phyloP scores from a whole-genome alignment of 2,329 filamentous ascomycete species.

The Ophiostoma pallidulum region DNA sequence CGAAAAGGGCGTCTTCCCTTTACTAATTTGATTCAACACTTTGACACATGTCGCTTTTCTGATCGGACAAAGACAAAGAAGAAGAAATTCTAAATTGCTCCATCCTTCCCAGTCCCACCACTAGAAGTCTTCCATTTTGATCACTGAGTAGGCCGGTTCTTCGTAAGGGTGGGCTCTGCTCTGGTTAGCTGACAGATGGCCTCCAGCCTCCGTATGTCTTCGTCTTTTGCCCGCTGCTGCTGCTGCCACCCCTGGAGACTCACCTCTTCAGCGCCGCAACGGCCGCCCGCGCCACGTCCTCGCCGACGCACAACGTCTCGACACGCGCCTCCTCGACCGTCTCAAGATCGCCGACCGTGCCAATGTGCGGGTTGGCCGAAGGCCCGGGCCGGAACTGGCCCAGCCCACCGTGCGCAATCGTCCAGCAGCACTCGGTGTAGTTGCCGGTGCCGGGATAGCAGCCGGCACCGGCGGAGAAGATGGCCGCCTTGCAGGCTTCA shows the following conservation, averaged over 20 bases:
- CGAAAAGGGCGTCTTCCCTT: no score
- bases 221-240: no score
- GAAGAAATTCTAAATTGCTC: no score
- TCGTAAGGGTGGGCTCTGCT: conserved; percentile 43
- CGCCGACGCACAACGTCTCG: conserved; percentile 53
- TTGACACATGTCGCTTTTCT: no score
- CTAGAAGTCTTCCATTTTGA: conserved; percentile 39
- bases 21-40: conserved; percentile 7
- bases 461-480: conserved; percentile 51
- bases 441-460: conserved; percentile 36
- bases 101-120: no score
- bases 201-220: no score
- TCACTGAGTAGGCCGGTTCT: conserved; percentile 40
- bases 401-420: conserved; percentile 34
- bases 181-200: conserved; percentile 11
- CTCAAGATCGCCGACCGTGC: conserved; percentile 42
- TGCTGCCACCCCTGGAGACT: no score
- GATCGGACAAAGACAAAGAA: no score
- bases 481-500: conserved; percentile 43
- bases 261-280: conserved; percentile 58
- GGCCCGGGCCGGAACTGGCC: conserved; percentile 58
- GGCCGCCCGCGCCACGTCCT: conserved; percentile 44
- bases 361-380: conserved; percentile 54
- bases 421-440: conserved; percentile 48
- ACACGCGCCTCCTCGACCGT: conserved; percentile 50